Conservation (phyloP, 352 stramenopile genomes). For the Globisporangium uncinulatum region DNA sequence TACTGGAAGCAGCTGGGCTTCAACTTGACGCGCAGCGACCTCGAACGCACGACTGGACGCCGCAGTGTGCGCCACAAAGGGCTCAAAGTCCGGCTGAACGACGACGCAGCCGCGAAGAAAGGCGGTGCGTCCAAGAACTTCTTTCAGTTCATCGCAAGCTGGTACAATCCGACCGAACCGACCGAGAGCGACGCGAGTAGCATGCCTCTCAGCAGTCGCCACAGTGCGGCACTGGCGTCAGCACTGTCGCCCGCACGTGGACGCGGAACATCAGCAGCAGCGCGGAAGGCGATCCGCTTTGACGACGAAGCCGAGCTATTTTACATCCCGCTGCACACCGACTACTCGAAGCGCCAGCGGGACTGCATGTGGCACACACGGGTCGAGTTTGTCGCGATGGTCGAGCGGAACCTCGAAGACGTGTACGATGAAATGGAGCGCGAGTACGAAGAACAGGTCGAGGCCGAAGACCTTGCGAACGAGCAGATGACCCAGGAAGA, state of each 20-base stretch:
- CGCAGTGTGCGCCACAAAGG: slow-evolving; percentile 62
- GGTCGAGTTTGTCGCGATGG: slow-evolving; percentile 80
- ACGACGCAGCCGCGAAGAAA: slow-evolving; percentile 43
- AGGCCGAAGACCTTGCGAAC: slow-evolving; percentile 60
- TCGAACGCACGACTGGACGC: slow-evolving; percentile 70
- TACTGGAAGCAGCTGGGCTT: slow-evolving; percentile 86
- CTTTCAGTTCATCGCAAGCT: slow-evolving; percentile 79
- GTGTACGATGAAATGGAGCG: slow-evolving; percentile 87
- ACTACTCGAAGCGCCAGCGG: slow-evolving; percentile 84
- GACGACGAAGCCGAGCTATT: slow-evolving; percentile 80
- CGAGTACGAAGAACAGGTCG: slow-evolving; percentile 70
- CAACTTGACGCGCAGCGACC: slow-evolving; percentile 68
- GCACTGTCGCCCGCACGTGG: not conserved
- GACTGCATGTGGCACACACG: slow-evolving; percentile 84
- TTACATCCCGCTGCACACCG: slow-evolving; percentile 77
- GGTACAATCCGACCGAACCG: slow-evolving; percentile 40
- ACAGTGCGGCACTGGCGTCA: slow-evolving; percentile 3
- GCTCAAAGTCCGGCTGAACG: slow-evolving; percentile 74
- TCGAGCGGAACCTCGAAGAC: slow-evolving; percentile 83
- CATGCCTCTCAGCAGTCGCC: too few species aligned
- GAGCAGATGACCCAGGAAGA: slow-evolving; percentile 71
- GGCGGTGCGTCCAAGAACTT: slow-evolving; percentile 49
- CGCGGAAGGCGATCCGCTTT: slow-evolving; percentile 52
- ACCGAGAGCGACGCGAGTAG: slow-evolving; percentile 11
- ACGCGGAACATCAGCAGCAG: slow-evolving; percentile 7